phyloP scores from a whole-genome alignment of 2,329 filamentous ascomycete species.

The Fusarium mundagurra region DNA sequence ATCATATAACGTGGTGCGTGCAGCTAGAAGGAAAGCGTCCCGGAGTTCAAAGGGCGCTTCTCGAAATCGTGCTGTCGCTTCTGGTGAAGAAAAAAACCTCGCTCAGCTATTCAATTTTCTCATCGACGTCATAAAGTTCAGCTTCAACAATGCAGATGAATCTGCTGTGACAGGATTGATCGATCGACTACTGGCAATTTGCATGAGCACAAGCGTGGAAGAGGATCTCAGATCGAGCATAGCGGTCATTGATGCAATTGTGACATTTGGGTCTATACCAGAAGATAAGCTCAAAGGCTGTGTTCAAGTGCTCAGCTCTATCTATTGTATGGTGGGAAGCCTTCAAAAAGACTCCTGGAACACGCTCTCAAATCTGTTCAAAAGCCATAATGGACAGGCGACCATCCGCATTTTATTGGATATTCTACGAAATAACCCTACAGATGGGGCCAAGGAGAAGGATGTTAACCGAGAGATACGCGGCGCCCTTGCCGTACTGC shows the following conservation, averaged over 20 bases:
- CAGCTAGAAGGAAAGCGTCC: conserved; percentile 59
- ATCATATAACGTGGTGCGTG: conserved; percentile 63
- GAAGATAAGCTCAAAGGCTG: conserved; percentile 69
- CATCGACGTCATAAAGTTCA: conserved; percentile 78
- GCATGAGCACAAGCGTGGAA: conserved; percentile 71
- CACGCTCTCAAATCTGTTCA: conserved; percentile 75
- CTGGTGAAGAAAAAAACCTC: conserved; percentile 70
- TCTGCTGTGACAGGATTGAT: conserved; percentile 69
- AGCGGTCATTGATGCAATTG: conserved; percentile 73
- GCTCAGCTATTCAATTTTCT: conserved; percentile 72
- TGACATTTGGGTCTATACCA: conserved; percentile 78
- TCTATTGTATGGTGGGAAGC: conserved; percentile 71
- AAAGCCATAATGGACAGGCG: conserved; percentile 77
- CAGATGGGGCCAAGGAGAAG: conserved; percentile 58
- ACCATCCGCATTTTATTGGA: conserved; percentile 73
- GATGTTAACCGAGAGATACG: conserved; percentile 66
- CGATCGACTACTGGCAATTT: conserved; percentile 71
- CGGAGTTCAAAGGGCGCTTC: conserved; percentile 49
- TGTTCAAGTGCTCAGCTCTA: conserved; percentile 76
- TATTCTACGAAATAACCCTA: conserved; percentile 62
- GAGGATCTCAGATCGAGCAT: conserved; percentile 75
- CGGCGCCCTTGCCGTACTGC: conserved; percentile 70
- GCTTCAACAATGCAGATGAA: conserved; percentile 74
- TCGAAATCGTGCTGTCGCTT: conserved; percentile 51
- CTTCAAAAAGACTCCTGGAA: conserved; percentile 75